phyloP scores from a whole-genome alignment of 2,329 filamentous ascomycete genomes.

The Microsporum canis region DNA sequence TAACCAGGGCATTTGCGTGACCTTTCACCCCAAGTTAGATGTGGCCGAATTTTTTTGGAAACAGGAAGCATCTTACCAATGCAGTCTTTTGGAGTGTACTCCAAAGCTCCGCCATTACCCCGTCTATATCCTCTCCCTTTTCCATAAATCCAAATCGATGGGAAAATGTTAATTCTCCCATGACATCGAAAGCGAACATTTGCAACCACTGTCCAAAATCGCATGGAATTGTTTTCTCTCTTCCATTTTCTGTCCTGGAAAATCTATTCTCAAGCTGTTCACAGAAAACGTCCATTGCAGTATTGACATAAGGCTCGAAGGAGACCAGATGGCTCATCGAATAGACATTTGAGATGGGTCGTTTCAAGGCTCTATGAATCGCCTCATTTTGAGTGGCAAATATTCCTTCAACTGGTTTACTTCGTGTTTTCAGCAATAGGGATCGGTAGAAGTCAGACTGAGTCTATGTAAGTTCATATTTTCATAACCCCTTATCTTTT shows the following conservation, averaged over 20 bases:
- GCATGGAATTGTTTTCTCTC: background rate
- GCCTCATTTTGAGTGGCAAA: constrained; percentile 2
- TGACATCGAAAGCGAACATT: constrained; percentile 19
- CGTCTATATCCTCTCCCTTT: constrained; percentile 8
- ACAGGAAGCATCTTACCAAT: background rate
- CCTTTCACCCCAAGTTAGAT: constrained; percentile 27
- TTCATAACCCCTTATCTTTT: background rate
- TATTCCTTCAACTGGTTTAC: constrained; percentile 2
- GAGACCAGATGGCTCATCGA: constrained; percentile 1
- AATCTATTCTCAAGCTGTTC: background rate
- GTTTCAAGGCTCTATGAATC: background rate
- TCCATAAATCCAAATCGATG: constrained; percentile 20
- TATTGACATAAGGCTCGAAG: constrained; percentile 1
- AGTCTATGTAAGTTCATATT: background rate
- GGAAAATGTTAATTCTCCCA: constrained; percentile 21
- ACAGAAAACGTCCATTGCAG: background rate
- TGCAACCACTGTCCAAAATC: constrained; percentile 15
- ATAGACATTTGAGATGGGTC: background rate
- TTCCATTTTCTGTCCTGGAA: background rate
- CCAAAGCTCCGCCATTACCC: background rate
- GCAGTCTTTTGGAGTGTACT: background rate
- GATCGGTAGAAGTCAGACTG: background rate
- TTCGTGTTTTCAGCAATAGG: background rate
- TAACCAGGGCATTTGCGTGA: constrained; percentile 64
- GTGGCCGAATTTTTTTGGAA: background rate